phyloP scores from a whole-genome alignment of 75 land plant genomes.

The Azolla pinnata region DNA sequence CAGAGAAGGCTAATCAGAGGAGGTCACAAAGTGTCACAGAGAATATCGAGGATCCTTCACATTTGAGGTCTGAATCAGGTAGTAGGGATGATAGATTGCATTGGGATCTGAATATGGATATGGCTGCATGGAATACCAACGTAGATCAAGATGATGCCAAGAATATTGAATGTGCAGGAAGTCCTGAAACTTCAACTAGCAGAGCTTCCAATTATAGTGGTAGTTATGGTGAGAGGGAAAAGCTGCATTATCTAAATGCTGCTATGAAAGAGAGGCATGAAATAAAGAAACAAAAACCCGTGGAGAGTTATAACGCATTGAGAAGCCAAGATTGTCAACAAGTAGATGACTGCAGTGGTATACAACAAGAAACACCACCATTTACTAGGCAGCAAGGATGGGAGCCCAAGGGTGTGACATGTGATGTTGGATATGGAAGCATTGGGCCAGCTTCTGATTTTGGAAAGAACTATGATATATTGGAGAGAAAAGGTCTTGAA shows the following conservation, averaged over 20 bases:
- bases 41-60: too few relatives aligned
- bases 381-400: too few relatives aligned
- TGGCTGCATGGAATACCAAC: constrained; percentile 33
- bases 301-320: background rate
- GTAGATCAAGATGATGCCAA: background rate
- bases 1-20: too few relatives aligned
- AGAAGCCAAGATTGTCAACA: background rate
- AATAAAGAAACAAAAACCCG: background rate
- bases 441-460: background rate
- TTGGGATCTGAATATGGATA: constrained; percentile 37
- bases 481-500: background rate
- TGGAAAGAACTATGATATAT: background rate
- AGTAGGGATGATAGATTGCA: constrained; percentile 28
- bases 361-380: too few relatives aligned
- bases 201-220: background rate
- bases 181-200: constrained; percentile 3
- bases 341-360: too few relatives aligned
- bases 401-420: background rate
- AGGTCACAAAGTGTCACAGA: too few relatives aligned
- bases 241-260: background rate
- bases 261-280: constrained; percentile 6
- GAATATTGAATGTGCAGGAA: background rate
- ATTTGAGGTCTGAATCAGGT: background rate
- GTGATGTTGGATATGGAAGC: background rate
- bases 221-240: background rate